These are phyloP conservation scores for Ascocoryne sarcoides DNA, from an alignment of 2,329 filamentous ascomycete species.

Conservation along the genomic window DNA sequence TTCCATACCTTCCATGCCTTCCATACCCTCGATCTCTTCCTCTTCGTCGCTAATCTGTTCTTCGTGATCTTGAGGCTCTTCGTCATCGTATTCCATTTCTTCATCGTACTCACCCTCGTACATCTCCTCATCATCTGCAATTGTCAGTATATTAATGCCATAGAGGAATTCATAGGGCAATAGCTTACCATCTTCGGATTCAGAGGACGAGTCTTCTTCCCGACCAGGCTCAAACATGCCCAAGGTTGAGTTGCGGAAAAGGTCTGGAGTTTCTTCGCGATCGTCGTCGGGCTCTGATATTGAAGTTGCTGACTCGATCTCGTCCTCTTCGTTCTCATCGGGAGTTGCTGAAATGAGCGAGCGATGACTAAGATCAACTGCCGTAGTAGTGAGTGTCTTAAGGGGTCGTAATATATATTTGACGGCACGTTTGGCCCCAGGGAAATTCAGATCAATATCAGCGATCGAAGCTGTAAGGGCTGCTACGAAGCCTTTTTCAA, in stretches of 20 bases:
- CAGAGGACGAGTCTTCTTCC: slow-evolving; percentile 72
- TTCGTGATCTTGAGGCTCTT: slow-evolving; percentile 57
- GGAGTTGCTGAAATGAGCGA: slow-evolving; percentile 56
- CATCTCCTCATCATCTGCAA: slow-evolving; percentile 76
- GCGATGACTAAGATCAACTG: slow-evolving; percentile 69
- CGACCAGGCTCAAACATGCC: slow-evolving; percentile 85
- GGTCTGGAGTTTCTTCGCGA: slow-evolving; percentile 88
- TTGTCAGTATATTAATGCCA: slow-evolving; percentile 28
- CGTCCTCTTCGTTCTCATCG: slow-evolving; percentile 70
- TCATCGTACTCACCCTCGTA: slow-evolving; percentile 89
- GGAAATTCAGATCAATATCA: slow-evolving; percentile 92
- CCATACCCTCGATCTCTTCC: slow-evolving; percentile 64
- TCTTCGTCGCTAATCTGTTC: slow-evolving; percentile 87
- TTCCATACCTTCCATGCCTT: slow-evolving; percentile 70
- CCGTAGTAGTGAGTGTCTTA: slow-evolving; percentile 78
- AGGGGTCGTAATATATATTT: slow-evolving; percentile 93
- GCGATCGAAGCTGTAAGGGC: slow-evolving; percentile 86
- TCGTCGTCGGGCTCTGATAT: slow-evolving; percentile 81
- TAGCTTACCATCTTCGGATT: slow-evolving; percentile 47
- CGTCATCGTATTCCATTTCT: slow-evolving; percentile 44
- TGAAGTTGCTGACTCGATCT: slow-evolving; percentile 79
- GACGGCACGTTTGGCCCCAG: slow-evolving; percentile 83
- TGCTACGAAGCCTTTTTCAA: slow-evolving; percentile 90
- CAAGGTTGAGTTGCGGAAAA: slow-evolving; percentile 92
- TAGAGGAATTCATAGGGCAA: too few relatives aligned